Conservation (phyloP, 805 yeast genomes). For the Clavispora asparagi region DNA sequence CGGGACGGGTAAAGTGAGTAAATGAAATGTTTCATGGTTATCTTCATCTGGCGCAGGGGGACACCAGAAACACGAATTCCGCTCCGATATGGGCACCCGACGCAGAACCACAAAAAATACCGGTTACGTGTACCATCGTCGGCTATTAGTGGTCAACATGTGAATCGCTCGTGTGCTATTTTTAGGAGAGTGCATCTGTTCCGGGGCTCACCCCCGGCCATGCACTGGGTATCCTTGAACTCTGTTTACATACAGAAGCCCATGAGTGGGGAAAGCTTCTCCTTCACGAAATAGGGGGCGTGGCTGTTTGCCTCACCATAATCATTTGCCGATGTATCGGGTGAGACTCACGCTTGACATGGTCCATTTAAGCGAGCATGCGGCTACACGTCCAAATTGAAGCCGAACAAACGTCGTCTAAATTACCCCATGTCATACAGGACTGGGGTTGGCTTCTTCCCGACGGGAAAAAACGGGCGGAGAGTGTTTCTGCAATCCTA, state of each 20-base stretch:
- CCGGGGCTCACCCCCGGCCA: neutral
- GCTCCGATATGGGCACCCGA: neutral
- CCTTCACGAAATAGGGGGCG: no score
- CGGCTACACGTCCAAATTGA: neutral
- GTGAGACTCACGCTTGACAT: neutral
- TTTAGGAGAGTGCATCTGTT: neutral
- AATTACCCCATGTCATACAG: neutral
- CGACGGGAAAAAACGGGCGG: neutral
- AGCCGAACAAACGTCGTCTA: neutral
- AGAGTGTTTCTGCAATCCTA: no score
- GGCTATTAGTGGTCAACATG: neutral
- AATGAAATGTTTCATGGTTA: neutral
- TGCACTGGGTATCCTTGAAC: neutral
- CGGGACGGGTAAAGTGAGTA: neutral
- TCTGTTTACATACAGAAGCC: neutral
- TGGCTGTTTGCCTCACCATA: no score
- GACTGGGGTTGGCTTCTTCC: neutral
- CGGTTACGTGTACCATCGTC: neutral
- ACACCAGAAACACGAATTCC: neutral
- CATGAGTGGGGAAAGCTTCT: no score
- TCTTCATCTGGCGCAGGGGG: neutral
- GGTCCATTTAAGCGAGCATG: neutral
- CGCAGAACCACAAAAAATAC: neutral
- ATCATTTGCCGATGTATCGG: no score
- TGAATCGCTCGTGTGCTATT: neutral